Evolutionary conservation across 441 rosid species (phyloP).

Genomic region (Populus hybrid): DNA sequence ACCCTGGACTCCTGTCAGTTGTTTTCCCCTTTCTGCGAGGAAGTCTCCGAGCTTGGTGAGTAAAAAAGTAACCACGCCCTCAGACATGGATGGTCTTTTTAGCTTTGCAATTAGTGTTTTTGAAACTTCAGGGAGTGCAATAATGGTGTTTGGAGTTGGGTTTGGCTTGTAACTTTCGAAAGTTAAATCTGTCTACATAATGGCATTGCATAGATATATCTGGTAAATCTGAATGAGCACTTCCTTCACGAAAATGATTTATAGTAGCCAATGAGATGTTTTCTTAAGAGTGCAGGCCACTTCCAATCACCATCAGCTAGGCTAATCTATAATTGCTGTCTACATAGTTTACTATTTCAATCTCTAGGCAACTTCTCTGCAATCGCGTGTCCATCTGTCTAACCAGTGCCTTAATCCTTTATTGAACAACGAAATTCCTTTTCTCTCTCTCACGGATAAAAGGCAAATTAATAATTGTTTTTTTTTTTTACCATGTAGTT

Average conservation of each 20-base stretch:
- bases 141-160: background rate
- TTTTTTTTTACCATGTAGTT: background rate
- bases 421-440: too few relatives aligned
- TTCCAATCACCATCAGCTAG: background rate
- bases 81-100: background rate
- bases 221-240: background rate
- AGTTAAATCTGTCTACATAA: background rate
- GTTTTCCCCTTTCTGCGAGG: conserved; percentile 20
- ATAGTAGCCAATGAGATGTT: background rate
- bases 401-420: too few relatives aligned
- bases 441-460: too few relatives aligned
- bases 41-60: conserved; percentile 22
- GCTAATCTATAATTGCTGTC: background rate
- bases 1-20: conserved; percentile 23
- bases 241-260: background rate
- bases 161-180: background rate
- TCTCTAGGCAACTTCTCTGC: background rate
- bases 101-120: background rate
- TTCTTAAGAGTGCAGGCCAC: background rate
- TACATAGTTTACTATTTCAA: background rate
- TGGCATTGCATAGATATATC: background rate
- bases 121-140: background rate
- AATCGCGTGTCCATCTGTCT: too few relatives aligned
- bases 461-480: too few relatives aligned
- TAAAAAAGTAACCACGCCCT: conserved; percentile 26